phyloP scores from a whole-genome alignment of 306 rosid genomes.

The Cucurbita ficifolia region DNA sequence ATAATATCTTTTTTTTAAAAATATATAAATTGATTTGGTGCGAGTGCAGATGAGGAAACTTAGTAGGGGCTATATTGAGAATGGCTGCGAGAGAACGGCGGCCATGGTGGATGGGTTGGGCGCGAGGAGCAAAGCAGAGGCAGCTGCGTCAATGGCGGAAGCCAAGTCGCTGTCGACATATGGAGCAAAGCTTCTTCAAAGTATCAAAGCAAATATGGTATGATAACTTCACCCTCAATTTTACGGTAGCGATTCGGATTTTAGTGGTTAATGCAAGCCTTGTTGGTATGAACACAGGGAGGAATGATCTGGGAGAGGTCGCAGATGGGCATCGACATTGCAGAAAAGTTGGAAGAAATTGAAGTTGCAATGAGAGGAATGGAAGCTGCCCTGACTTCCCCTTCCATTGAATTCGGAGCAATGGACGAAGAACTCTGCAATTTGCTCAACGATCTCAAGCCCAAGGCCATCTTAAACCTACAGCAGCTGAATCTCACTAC shows the following conservation, averaged over 20 bases:
- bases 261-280: too few relatives aligned
- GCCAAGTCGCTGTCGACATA: slow-evolving; percentile 32
- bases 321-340: slow-evolving; percentile 13
- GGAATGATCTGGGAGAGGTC: slow-evolving; percentile 64
- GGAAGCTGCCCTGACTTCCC: slow-evolving; percentile 42
- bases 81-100: slow-evolving; percentile 33
- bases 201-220: slow-evolving; percentile 31
- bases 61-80: slow-evolving; percentile 26
- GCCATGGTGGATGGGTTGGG: slow-evolving; percentile 29
- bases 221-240: neutral
- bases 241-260: too few relatives aligned
- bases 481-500: slow-evolving; percentile 28
- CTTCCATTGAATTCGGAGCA: slow-evolving; percentile 23
- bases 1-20: too few relatives aligned
- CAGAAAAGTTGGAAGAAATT: slow-evolving; percentile 24
- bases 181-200: slow-evolving; percentile 37
- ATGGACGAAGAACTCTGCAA: slow-evolving; percentile 34
- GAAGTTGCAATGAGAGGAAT: slow-evolving; percentile 50
- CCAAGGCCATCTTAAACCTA: slow-evolving; percentile 20
- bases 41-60: slow-evolving; percentile 34
- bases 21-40: neutral
- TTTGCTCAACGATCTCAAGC: slow-evolving; percentile 18
- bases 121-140: slow-evolving; percentile 23
- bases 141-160: slow-evolving; percentile 16
- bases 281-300: slow-evolving; percentile 30